Evolutionary conservation across 176 grass and related monocot genomes (phyloP).

Genomic region (sorghum (Sorghum bicolor)): DNA sequence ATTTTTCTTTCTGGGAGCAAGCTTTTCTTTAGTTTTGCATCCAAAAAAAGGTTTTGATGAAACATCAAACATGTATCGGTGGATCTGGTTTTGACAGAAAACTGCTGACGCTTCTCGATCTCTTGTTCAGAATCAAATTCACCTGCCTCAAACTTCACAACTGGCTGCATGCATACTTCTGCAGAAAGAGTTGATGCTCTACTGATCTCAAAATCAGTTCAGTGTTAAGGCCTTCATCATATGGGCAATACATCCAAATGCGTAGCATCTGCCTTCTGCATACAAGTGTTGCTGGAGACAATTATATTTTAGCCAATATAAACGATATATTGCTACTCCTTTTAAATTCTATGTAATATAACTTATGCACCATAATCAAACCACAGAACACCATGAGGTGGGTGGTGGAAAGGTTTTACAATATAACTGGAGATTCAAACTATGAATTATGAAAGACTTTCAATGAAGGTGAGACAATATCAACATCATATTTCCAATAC

Average conservation of each 20-base stretch:
- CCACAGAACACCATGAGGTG: background rate
- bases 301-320: background rate
- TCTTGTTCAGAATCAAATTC: background rate
- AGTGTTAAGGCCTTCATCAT: too few relatives aligned
- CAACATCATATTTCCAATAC: conserved; percentile 21
- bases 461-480: conserved; percentile 31
- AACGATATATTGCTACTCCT: background rate
- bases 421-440: background rate
- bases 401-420: background rate
- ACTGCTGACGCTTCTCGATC: too few relatives aligned
- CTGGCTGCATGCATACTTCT: background rate
- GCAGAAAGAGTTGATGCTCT: background rate
- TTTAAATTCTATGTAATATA: background rate
- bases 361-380: background rate
- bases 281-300: background rate
- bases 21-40: too few relatives aligned
- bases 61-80: too few relatives aligned
- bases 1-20: too few relatives aligned
- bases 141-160: background rate
- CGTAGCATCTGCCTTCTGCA: background rate
- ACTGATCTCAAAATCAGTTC: background rate
- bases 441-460: background rate
- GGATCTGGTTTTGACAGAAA: too few relatives aligned
- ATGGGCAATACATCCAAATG: background rate
- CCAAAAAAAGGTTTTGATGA: too few relatives aligned